Evolutionary conservation across 768 basidiomycete species (phyloP).

Genomic region (Lactarius sanguifluus): DNA sequence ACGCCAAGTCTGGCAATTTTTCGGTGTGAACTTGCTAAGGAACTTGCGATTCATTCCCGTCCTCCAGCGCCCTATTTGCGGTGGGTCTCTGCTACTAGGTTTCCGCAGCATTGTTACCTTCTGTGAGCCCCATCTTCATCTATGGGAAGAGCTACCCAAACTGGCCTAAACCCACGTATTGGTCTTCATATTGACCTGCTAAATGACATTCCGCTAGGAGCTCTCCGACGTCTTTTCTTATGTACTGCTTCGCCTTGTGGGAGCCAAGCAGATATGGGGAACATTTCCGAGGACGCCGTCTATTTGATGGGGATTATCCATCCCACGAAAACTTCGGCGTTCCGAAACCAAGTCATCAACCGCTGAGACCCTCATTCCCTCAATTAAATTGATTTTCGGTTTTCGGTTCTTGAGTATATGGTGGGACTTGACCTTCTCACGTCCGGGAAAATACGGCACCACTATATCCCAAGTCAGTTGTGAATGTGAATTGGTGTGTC

Average conservation of each 20-base stretch:
- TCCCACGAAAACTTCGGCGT: slow-evolving; percentile 1
- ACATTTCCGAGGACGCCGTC: background rate
- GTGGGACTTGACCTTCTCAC: background rate
- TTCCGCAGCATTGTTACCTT: background rate
- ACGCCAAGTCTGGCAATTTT: background rate
- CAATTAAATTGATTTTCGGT: background rate
- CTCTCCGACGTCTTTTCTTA: background rate
- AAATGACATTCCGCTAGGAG: background rate
- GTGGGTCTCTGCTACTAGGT: background rate
- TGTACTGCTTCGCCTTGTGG: background rate
- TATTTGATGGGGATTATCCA: background rate
- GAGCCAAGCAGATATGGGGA: background rate
- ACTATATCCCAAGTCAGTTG: background rate
- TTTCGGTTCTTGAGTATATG: background rate
- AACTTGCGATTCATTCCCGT: background rate
- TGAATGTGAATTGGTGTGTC: background rate
- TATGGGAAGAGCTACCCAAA: background rate
- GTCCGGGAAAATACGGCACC: background rate
- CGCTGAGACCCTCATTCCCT: background rate
- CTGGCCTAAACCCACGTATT: background rate
- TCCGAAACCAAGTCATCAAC: background rate
- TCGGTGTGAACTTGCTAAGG: background rate
- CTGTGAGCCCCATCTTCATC: background rate
- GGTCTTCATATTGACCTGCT: background rate
- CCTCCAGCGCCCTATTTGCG: background rate